phyloP scores from a whole-genome alignment of 164 flowering plant genomes.

The Magnolia sinica region DNA sequence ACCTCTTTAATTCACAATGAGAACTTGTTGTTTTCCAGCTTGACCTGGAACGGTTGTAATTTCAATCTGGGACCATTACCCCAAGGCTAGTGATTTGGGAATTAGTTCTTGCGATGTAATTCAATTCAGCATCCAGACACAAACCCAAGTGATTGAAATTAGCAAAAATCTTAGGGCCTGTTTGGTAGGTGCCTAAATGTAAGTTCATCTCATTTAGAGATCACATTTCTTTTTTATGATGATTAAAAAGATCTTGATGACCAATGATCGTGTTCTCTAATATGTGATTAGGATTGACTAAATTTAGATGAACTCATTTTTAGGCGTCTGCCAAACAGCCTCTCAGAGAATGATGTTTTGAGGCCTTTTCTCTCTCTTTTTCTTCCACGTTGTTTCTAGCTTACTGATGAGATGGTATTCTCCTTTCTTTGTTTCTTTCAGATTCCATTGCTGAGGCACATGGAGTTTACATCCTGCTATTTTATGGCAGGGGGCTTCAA shows the following conservation, averaged over 20 bases:
- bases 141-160: background rate
- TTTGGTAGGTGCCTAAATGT: too few relatives aligned
- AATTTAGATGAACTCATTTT: too few relatives aligned
- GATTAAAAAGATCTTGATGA: too few relatives aligned
- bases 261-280: too few relatives aligned
- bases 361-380: background rate
- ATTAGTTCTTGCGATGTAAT: background rate
- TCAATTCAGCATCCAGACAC: background rate
- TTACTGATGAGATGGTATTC: background rate
- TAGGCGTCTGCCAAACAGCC: too few relatives aligned
- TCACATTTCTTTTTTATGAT: too few relatives aligned
- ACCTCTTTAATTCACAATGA: background rate
- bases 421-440: constrained; percentile 19
- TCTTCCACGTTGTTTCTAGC: background rate
- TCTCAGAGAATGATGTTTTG: background rate
- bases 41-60: background rate
- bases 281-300: too few relatives aligned
- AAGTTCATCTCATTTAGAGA: too few relatives aligned
- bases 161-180: background rate
- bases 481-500: constrained; percentile 69
- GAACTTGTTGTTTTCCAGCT: background rate
- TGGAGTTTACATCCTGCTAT: constrained; percentile 90
- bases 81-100: too few relatives aligned
- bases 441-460: constrained; percentile 87
- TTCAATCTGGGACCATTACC: too few relatives aligned